A percentile compares a stretch with the other conserved stretches of the same genome.
Evolutionary conservation across 257 asterid genomes (phyloP).

Genomic region (Hygrophila difformis): DNA sequence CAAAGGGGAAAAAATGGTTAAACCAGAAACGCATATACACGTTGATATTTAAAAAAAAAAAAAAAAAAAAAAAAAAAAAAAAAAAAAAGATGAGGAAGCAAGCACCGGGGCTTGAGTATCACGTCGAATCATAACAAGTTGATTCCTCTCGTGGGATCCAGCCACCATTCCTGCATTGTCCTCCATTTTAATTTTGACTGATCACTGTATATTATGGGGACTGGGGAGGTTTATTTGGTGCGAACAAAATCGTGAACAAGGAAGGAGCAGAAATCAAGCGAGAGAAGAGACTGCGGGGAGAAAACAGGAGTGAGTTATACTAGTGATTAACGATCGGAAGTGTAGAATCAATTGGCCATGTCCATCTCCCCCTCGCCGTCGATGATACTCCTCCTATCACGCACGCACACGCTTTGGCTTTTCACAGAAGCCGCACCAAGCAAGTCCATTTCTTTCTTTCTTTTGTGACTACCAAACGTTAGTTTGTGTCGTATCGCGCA

Average conservation of each 20-base stretch:
- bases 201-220: neutral
- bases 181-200: conserved; percentile 43
- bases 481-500: too few species aligned
- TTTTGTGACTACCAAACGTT: too few species aligned
- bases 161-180: conserved; percentile 80
- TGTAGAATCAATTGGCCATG: conserved; percentile 21
- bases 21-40: too few species aligned
- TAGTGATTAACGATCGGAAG: conserved; percentile 11
- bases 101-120: conserved; percentile 66
- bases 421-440: too few species aligned
- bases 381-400: conserved; percentile 1
- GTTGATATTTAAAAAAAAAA: neutral
- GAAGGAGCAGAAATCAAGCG: neutral
- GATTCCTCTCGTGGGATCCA: conserved; percentile 75
- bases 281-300: conserved; percentile 10
- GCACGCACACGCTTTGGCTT: too few species aligned
- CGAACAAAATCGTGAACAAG: neutral
- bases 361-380: conserved; percentile 13
- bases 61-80: neutral
- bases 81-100: neutral
- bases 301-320: conserved; percentile 20
- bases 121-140: conserved; percentile 62
- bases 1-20: conserved; percentile 8
- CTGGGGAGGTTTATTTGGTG: conserved; percentile 2
- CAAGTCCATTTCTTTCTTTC: too few species aligned